Percentiles rank a stretch among this genome's conserved stretches.
phyloP scores from a whole-genome alignment of 331 rosid species.

The Acacia pycnantha region DNA sequence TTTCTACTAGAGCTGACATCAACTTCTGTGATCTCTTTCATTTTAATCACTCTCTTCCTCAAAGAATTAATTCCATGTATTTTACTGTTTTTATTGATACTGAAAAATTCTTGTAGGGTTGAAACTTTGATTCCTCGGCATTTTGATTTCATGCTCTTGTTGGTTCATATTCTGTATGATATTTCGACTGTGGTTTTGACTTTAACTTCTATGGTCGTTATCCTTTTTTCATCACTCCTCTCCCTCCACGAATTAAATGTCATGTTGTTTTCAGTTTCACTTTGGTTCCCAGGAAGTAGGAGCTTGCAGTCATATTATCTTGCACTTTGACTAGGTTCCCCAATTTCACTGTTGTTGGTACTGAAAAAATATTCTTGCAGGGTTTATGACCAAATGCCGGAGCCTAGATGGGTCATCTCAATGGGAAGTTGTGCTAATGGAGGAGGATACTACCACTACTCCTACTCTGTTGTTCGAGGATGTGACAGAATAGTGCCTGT shows the following conservation, averaged over 20 bases:
- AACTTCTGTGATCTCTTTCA: neutral
- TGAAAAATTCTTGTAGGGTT: neutral
- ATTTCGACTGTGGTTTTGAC: neutral
- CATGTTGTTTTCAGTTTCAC: neutral
- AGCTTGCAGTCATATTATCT: neutral
- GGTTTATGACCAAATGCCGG: constrained; percentile 99
- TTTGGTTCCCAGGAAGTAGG: neutral
- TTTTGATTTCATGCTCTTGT: neutral
- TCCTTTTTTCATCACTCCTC: neutral
- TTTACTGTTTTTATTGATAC: neutral
- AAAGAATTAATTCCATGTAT: neutral
- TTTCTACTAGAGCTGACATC: neutral
- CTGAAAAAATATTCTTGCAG: constrained; percentile 26
- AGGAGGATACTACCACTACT: constrained; percentile 98
- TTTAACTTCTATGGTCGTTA: neutral
- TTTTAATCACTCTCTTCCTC: neutral
- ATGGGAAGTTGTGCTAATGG: constrained; percentile 99
- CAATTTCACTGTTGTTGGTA: neutral
- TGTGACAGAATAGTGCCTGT: constrained; percentile 97
- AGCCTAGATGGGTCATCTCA: constrained; percentile 96
- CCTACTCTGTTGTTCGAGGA: constrained; percentile 91
- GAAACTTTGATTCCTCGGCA: neutral
- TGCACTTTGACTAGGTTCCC: neutral
- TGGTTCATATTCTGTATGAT: neutral
- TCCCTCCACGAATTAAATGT: neutral